phyloP scores from a whole-genome alignment of 345 rosid species.

The Populus pruinosa region DNA sequence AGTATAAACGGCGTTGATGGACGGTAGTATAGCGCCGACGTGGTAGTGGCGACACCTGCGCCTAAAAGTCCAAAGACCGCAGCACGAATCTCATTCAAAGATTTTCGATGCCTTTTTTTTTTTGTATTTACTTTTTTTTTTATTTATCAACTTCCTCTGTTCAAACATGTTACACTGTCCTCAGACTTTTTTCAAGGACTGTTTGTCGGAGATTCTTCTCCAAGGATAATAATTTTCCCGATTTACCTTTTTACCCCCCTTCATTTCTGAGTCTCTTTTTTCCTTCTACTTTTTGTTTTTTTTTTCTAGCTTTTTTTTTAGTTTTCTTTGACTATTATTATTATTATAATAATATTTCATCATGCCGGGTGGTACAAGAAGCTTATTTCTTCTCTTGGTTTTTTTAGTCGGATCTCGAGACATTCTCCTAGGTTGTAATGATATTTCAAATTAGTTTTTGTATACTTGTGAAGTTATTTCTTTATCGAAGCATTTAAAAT shows the following conservation, averaged over 20 bases:
- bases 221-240: not conserved
- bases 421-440: too few species aligned
- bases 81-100: constrained; percentile 13
- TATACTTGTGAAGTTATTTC: too few species aligned
- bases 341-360: too few species aligned
- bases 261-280: not conserved
- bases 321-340: too few species aligned
- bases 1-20: constrained; percentile 21
- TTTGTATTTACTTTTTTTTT: not conserved
- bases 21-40: constrained; percentile 26
- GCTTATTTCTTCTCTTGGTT: too few species aligned
- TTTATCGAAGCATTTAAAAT: too few species aligned
- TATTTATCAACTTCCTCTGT: not conserved
- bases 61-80: not conserved
- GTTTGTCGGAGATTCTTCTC: not conserved
- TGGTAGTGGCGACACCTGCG: constrained; percentile 19
- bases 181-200: not conserved
- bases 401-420: too few species aligned
- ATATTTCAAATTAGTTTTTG: too few species aligned
- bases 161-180: too few species aligned
- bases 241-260: not conserved
- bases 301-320: too few species aligned
- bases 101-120: not conserved
- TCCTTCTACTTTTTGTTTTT: not conserved
- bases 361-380: too few species aligned